These are phyloP conservation scores for Tylopilus plumbeoviolaceoides DNA, from an alignment of 768 basidiomycete species.

Conservation along the genomic window DNA sequence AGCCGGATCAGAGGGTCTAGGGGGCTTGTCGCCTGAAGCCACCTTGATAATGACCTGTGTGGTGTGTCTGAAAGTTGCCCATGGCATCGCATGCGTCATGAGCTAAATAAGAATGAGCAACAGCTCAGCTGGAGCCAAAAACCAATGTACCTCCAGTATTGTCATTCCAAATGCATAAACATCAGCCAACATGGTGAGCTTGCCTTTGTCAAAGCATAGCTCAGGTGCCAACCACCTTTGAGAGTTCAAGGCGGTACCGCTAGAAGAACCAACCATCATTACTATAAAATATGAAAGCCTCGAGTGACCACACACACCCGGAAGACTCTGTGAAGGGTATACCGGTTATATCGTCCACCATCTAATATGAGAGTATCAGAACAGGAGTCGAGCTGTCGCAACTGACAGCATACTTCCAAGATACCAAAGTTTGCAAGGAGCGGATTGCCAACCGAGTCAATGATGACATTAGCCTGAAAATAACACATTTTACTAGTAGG, in stretches of 20 bases:
- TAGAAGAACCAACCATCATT: conserved; percentile 1
- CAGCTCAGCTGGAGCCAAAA: not conserved
- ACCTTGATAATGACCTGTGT: conserved; percentile 48
- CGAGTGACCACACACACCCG: conserved; percentile 17
- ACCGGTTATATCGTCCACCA: conserved; percentile 54
- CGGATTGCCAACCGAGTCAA: conserved; percentile 41
- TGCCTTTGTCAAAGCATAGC: conserved; percentile 46
- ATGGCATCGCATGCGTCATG: conserved; percentile 52
- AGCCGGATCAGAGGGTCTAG: conserved; percentile 34
- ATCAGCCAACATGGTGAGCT: conserved; percentile 45
- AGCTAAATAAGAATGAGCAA: conserved; percentile 32
- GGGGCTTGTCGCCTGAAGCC: conserved; percentile 40
- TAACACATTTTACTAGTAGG: not conserved
- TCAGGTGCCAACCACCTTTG: conserved; percentile 54
- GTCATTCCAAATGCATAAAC: conserved; percentile 59
- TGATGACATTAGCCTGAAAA: conserved; percentile 48
- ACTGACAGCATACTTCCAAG: conserved; percentile 37
- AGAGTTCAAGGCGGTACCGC: conserved; percentile 26
- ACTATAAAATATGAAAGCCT: not conserved
- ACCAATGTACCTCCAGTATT: conserved; percentile 43
- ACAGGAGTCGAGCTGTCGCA: not conserved
- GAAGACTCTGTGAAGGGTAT: conserved; percentile 50
- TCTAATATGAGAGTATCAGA: conserved; percentile 29
- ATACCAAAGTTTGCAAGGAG: conserved; percentile 57
- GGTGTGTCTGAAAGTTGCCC: conserved; percentile 45